Percentiles rank a stretch among this genome's conserved stretches.
Conservation (phyloP, 306 rosid genomes). For the Pachyrhizus erosus region DNA sequence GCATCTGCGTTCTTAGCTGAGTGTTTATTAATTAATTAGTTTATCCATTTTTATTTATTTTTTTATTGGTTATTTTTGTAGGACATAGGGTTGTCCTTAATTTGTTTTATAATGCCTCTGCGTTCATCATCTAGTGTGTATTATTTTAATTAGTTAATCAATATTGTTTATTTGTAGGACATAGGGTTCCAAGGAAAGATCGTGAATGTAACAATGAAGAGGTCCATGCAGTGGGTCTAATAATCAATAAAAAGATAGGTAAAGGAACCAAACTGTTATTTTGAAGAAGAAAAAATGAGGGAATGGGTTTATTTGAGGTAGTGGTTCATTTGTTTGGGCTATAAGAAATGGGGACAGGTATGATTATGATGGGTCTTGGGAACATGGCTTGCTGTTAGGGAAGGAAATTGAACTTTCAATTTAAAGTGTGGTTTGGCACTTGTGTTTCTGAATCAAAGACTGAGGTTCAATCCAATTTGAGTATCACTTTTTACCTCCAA, state of each 20-base stretch:
- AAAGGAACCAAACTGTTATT: slow-evolving; percentile 11
- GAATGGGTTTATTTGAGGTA: slow-evolving; percentile 57
- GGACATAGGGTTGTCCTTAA: too few relatives aligned
- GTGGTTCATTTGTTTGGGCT: not conserved
- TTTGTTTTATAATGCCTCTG: not conserved
- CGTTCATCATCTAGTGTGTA: not conserved
- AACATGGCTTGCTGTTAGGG: slow-evolving; percentile 48
- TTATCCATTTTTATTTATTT: not conserved
- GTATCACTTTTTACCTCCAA: too few relatives aligned
- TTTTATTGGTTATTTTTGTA: too few relatives aligned
- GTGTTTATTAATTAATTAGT: not conserved
- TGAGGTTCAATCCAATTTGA: too few relatives aligned
- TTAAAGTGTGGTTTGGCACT: slow-evolving; percentile 48
- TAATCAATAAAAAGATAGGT: slow-evolving; percentile 58
- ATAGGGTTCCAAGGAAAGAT: not conserved
- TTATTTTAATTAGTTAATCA: not conserved
- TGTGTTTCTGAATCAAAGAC: too few relatives aligned
- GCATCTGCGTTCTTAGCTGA: not conserved
- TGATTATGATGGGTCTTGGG: slow-evolving; percentile 49
- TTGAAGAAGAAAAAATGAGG: slow-evolving; percentile 45
- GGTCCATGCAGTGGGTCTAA: not conserved
- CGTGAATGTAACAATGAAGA: not conserved
- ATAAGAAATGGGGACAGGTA: slow-evolving; percentile 47
- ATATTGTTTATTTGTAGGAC: not conserved
- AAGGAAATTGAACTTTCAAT: slow-evolving; percentile 48